phyloP scores from a whole-genome alignment of 352 stramenopile genomes.

The Halophytophthora batemanensis region DNA sequence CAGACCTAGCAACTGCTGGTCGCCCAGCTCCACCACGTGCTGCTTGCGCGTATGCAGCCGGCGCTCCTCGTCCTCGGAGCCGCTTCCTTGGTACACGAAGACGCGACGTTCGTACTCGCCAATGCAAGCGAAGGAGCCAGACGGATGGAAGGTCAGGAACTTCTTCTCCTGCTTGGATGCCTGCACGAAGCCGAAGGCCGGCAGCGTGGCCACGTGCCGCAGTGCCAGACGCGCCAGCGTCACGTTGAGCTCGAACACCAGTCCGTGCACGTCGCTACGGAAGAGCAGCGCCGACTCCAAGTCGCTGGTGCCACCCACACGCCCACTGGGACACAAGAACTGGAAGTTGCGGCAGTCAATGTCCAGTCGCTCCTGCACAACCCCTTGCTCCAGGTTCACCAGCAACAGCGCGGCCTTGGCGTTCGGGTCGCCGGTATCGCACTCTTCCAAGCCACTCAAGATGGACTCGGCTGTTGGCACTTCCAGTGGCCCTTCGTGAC shows the following conservation, averaged over 20 bases:
- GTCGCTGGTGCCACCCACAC: conserved; percentile 10
- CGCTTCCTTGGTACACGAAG: conserved; percentile 64
- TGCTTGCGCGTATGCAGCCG: conserved; percentile 55
- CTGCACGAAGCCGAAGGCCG: conserved; percentile 83
- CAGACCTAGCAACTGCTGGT: conserved; percentile 63
- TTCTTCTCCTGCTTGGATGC: conserved; percentile 88
- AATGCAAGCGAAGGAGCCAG: conserved; percentile 57
- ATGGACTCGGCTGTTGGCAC: conserved; percentile 74
- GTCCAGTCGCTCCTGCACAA: conserved; percentile 42
- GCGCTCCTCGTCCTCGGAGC: conserved; percentile 19
- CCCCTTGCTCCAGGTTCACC: conserved; percentile 34
- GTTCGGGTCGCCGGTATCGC: conserved; percentile 73
- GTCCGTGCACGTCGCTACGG: conserved; percentile 76
- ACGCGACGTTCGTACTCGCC: conserved; percentile 77
- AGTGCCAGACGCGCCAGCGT: conserved; percentile 26
- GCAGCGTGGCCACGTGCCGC: conserved; percentile 50
- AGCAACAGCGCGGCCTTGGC: conserved; percentile 56
- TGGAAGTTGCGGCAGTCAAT: conserved; percentile 72
- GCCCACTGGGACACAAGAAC: conserved; percentile 45
- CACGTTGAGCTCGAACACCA: conserved; percentile 53
- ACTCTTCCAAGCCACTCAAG: conserved; percentile 78
- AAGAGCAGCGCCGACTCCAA: conserved; percentile 55
- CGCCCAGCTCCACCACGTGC: conserved; percentile 65
- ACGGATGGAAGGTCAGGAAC: conserved; percentile 62
- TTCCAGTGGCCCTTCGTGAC: conserved; percentile 36